A percentile compares a stretch with the other conserved stretches of the same genome.
These are phyloP conservation scores for Dalbergia oliveri DNA, from an alignment of 306 rosid species.

Conservation along the genomic window DNA sequence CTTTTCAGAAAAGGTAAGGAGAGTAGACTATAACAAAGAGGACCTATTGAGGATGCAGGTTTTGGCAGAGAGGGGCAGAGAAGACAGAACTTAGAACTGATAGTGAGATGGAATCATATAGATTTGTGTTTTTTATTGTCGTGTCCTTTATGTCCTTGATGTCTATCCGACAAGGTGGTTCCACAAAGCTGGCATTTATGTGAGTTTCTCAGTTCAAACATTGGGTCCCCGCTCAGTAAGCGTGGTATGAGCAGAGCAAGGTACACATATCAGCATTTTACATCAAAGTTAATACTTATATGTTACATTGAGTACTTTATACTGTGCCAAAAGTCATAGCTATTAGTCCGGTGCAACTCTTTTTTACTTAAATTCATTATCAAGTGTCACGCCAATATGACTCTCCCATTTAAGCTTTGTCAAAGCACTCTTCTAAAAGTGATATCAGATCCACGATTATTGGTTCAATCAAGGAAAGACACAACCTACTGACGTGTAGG, in stretches of 20 bases:
- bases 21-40: slow-evolving; percentile 51
- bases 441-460: too few relatives aligned
- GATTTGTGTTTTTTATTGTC: slow-evolving; percentile 38
- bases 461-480: too few relatives aligned
- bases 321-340: too few relatives aligned
- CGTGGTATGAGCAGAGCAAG: background rate
- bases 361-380: too few relatives aligned
- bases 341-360: too few relatives aligned
- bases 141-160: slow-evolving; percentile 37
- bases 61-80: slow-evolving; percentile 50
- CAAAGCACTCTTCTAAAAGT: too few relatives aligned
- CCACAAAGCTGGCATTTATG: slow-evolving; percentile 22
- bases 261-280: background rate
- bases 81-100: slow-evolving; percentile 46
- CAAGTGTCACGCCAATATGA: too few relatives aligned
- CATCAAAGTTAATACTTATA: background rate
- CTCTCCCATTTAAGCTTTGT: too few relatives aligned
- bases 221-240: slow-evolving; percentile 1
- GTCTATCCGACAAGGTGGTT: slow-evolving; percentile 38
- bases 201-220: slow-evolving; percentile 21
- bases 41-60: slow-evolving; percentile 48
- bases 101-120: slow-evolving; percentile 52
- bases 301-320: too few relatives aligned
- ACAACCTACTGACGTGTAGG: too few relatives aligned
- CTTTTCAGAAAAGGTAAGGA: slow-evolving; percentile 43